A percentile compares a stretch with the other conserved stretches of the same genome.
phyloP scores from a whole-genome alignment of 1,284 basidiomycete genomes.

The Rhizoctonia solani region DNA sequence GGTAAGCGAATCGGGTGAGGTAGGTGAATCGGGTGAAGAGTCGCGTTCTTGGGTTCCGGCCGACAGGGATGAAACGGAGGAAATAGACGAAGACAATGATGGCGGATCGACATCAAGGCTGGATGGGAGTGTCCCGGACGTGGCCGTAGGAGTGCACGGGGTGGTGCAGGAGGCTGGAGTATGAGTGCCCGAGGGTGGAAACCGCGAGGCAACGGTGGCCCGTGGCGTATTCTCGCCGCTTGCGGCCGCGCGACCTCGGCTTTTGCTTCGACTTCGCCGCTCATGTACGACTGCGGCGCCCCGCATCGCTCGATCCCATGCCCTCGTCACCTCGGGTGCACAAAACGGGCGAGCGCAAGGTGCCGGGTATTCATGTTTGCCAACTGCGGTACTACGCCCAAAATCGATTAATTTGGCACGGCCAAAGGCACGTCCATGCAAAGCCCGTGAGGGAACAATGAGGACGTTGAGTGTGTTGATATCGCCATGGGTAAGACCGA shows the following conservation, averaged over 20 bases:
- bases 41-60: neutral
- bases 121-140: neutral
- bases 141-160: slow-evolving; percentile 1
- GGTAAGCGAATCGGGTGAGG: no score
- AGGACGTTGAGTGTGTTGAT: slow-evolving; percentile 77
- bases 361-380: slow-evolving; percentile 26
- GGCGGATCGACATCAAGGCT: slow-evolving; percentile 26
- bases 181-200: slow-evolving; percentile 21
- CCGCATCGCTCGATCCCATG: slow-evolving; percentile 71
- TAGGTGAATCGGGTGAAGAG: neutral
- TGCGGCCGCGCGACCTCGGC: neutral
- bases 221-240: slow-evolving; percentile 31
- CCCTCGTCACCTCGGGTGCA: slow-evolving; percentile 74
- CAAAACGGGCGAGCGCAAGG: slow-evolving; percentile 65
- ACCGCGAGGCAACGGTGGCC: slow-evolving; percentile 8
- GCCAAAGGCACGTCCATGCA: slow-evolving; percentile 22
- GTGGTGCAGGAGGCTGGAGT: slow-evolving; percentile 18
- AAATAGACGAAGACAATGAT: slow-evolving; percentile 11
- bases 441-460: slow-evolving; percentile 53
- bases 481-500: slow-evolving; percentile 76
- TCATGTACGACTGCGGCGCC: slow-evolving; percentile 23
- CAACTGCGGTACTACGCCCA: slow-evolving; percentile 61
- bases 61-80: slow-evolving; percentile 21
- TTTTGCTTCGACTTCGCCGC: slow-evolving; percentile 13
- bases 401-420: slow-evolving; percentile 79